Base-by-base conservation (phyloP, 305 asterid genomes). In the Fraxinus latifolia region DNA sequence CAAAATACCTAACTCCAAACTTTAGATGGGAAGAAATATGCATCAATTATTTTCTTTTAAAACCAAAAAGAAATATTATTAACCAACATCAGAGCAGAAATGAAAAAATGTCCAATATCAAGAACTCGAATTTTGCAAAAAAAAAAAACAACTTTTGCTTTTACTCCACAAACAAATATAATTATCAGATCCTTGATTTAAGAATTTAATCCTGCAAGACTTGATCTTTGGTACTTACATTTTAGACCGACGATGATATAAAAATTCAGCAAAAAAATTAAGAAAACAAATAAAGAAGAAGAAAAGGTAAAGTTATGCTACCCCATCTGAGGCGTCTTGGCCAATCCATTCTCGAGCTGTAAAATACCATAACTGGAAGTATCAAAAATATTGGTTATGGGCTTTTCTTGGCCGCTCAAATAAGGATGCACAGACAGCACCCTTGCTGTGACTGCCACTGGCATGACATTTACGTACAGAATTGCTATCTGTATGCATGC, bases 271-370 rank as follows among this genome's bases (percentile, higher is more conserved):
- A 31, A 50, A 77, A 7, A 11, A 21, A 21, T 2, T 14, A 12
- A 60, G 14, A 60, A 60, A 50, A 4, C 60, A 50, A 50, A 50
- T 50, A 50, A 50, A 15, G 21, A 15, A 50, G 58, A 15, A 50
- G 60, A 15, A 72, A 86, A 19, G 81, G 60, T 33, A 36, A 34
- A 82, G 68, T 58, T 37, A 32, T 27, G 37, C 15, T 88, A 96
- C 99, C 98, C 99, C 99, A 96, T 96, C 86, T 90, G 99, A 80
- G 99, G 99, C 87, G 98, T 89, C 29, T 2, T 84, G 60, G 95
- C 98, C 86, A 96, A 87, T 36, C 99, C 99, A 91, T 96, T 94
- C 55, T 76, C 62, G 47, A 96, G 89, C 88, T 96, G 97, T 70
- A 92, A 85, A 86, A 91, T 79, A 8, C 97, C 99, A 84, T 96